Percentiles rank a stretch among this genome's conserved stretches.
Evolutionary conservation across 257 asterid genomes (phyloP).

Genomic region (Nicotiana obtusifolia): DNA sequence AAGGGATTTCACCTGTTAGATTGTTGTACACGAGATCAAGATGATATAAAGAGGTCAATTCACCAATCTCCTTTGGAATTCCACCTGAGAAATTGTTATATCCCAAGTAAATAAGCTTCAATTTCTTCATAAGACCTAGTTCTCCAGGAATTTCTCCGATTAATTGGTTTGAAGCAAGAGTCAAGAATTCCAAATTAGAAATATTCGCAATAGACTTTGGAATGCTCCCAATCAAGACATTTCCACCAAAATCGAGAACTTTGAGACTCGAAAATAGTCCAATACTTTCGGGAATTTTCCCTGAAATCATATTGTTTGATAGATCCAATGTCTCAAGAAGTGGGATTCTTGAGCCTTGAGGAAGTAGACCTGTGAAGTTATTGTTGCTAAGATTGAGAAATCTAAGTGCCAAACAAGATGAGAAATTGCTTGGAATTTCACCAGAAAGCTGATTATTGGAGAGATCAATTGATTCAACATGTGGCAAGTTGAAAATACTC

Average conservation of each 20-base stretch:
- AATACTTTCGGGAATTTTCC: slow-evolving; percentile 45
- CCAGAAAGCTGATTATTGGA: slow-evolving; percentile 64
- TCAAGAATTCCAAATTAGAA: slow-evolving; percentile 47
- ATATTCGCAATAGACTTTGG: slow-evolving; percentile 51
- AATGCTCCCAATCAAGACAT: slow-evolving; percentile 43
- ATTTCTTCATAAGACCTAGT: slow-evolving; percentile 43
- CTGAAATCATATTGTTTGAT: slow-evolving; percentile 67
- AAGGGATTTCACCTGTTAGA: slow-evolving; percentile 75
- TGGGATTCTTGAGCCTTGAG: slow-evolving; percentile 26
- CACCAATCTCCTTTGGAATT: slow-evolving; percentile 61
- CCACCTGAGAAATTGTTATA: slow-evolving; percentile 74
- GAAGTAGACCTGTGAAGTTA: slow-evolving; percentile 58
- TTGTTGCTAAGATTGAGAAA: slow-evolving; percentile 68
- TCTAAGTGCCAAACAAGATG: slow-evolving; percentile 36
- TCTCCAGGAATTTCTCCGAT: slow-evolving; percentile 49
- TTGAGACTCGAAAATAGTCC: slow-evolving; percentile 58
- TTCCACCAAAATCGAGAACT: slow-evolving; percentile 70
- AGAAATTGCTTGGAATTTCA: slow-evolving; percentile 37
- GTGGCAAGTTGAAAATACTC: slow-evolving; percentile 42
- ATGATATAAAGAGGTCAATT: slow-evolving; percentile 38
- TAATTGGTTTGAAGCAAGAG: slow-evolving; percentile 72
- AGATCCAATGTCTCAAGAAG: slow-evolving; percentile 53
- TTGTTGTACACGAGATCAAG: slow-evolving; percentile 75
- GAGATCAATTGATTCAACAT: slow-evolving; percentile 48
- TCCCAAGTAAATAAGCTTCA: slow-evolving; percentile 66